These are phyloP conservation scores for Torulaspora delbrueckii DNA, from an alignment of 805 yeast genomes.

Conservation along the genomic window DNA sequence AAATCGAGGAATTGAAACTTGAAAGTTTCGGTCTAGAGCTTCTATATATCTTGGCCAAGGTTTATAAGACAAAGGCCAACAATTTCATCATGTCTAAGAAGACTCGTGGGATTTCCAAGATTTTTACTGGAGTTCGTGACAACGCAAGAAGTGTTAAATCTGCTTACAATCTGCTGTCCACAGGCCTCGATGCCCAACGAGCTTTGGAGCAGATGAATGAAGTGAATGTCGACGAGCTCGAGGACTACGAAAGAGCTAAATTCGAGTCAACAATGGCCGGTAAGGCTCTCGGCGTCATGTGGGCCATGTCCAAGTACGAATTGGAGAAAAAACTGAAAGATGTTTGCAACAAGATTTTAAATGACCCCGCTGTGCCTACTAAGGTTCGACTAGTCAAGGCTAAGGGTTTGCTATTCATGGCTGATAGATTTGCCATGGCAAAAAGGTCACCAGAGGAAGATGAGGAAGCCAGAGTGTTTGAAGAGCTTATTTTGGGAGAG, in stretches of 20 bases:
- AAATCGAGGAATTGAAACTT: constrained; percentile 77
- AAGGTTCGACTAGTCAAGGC: constrained; percentile 70
- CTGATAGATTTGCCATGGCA: constrained; percentile 60
- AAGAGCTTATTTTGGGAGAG: constrained; percentile 87
- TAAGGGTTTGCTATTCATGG: constrained; percentile 67
- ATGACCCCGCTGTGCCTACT: constrained; percentile 58
- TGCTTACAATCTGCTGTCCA: constrained; percentile 73
- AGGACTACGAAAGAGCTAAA: constrained; percentile 62
- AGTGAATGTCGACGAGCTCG: constrained; percentile 57
- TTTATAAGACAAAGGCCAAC: constrained; percentile 70
- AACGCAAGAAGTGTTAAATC: constrained; percentile 80
- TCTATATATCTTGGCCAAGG: constrained; percentile 73
- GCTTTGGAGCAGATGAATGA: constrained; percentile 69
- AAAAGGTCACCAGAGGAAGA: constrained; percentile 81
- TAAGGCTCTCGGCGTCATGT: constrained; percentile 85
- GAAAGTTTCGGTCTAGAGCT: constrained; percentile 94
- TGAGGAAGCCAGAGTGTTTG: constrained; percentile 87
- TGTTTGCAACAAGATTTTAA: constrained; percentile 71
- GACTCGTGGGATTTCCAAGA: constrained; percentile 81
- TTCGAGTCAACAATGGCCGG: constrained; percentile 81
- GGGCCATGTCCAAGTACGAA: constrained; percentile 92
- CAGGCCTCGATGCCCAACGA: constrained; percentile 84
- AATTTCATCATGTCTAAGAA: constrained; percentile 70
- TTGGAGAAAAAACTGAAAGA: constrained; percentile 73
- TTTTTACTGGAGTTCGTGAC: constrained; percentile 75